Base-by-base conservation (phyloP, 2,329 filamentous ascomycete species). In the Penicillium sp. region DNA sequence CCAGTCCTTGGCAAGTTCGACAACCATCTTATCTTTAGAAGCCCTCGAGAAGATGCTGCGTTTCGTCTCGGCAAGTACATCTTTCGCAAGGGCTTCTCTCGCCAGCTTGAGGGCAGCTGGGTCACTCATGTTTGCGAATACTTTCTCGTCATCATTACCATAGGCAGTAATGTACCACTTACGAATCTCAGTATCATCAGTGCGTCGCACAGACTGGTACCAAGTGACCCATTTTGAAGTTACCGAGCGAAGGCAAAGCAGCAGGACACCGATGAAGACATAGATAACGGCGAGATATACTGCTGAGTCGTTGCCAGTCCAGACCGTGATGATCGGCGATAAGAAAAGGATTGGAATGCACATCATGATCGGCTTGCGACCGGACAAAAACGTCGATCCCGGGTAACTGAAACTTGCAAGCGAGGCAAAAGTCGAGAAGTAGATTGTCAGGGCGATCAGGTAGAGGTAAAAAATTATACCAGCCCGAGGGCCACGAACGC, bases 381-480 rank as follows among this genome's bases (percentile, higher is more conserved):
- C 82, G n/a, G 81, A 84, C 6, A 81, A 74, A 56, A 84, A 79
- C 1, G 75, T 74, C n/a, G 80, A 81, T 6, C 78, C 79, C 0
- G 77, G 78, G 52, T 83, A 78, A 55, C 83, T 79, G 71, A 78
- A 79, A 19, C 76, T 79, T n/a, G 78, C 74, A 57, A 81, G 73
- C 8, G 75, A 76, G 46, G 83, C 83, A 41, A 87, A 75, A 1
- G 83, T 67, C 14, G 81, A 81, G 36, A 87, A 76, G 62, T 86
- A 86, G 2, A 81, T 78, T 7, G 83, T 82, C 39, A 87, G 70
- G 23, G 77, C 75, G 32, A 84, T 68, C 2, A 86, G 73, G 57
- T 86, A 87, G 43, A 84, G 78, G 55, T 83, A 78, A 64, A 85
- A 87, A 11, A 85, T 74, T 10, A 83, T 78, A 7, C 79, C 84